A percentile compares a stretch with the other conserved stretches of the same genome.
Evolutionary conservation across 108 stramenopile genomes (phyloP).

Genomic region (Pseudonitzschia delicatissima): DNA sequence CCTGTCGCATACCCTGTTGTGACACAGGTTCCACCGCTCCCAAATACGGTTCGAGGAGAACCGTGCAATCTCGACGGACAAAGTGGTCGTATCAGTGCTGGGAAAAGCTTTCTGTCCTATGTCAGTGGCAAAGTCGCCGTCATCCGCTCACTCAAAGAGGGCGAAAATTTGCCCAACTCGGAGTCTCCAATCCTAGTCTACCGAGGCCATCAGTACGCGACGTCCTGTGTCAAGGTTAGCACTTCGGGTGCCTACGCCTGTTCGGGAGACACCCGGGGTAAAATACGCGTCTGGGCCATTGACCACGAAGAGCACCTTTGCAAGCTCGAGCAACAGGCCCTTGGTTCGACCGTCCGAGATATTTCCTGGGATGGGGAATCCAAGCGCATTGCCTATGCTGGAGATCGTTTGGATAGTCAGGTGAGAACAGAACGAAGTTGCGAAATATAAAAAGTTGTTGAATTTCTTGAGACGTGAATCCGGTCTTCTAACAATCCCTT

Average conservation of each 20-base stretch:
- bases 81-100: slow-evolving; percentile 52
- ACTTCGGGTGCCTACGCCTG: slow-evolving; percentile 91
- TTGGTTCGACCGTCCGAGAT: slow-evolving; percentile 75
- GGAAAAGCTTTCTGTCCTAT: slow-evolving; percentile 60
- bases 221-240: slow-evolving; percentile 63
- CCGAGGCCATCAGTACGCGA: slow-evolving; percentile 82
- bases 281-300: slow-evolving; percentile 88
- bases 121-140: slow-evolving; percentile 53
- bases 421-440: slow-evolving; percentile 8
- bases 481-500: not conserved
- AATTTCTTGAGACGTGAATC: slow-evolving; percentile 8
- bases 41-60: slow-evolving; percentile 65
- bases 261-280: slow-evolving; percentile 81
- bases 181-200: slow-evolving; percentile 71
- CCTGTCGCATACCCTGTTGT: slow-evolving; percentile 57
- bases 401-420: slow-evolving; percentile 37
- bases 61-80: slow-evolving; percentile 64
- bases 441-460: not conserved
- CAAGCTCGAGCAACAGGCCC: slow-evolving; percentile 57
- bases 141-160: slow-evolving; percentile 46
- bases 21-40: slow-evolving; percentile 54
- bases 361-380: slow-evolving; percentile 94
- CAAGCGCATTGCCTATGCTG: slow-evolving; percentile 72
- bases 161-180: slow-evolving; percentile 29
- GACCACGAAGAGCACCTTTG: slow-evolving; percentile 92